Conservation (phyloP, 108 stramenopile genomes). For the Ochromonas danica region DNA sequence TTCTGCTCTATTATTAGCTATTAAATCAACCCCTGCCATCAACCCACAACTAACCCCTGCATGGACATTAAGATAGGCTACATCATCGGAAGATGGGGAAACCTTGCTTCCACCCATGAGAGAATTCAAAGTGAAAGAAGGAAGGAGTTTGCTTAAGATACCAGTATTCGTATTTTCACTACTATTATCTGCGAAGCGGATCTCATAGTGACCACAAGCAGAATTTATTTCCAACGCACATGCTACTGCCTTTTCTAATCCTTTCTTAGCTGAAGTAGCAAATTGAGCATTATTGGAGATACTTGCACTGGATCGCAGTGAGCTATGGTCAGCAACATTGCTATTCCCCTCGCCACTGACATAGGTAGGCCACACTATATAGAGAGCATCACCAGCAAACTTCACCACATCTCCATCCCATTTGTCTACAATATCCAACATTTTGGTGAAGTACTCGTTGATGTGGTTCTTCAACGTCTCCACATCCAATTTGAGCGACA, state of each 20-base stretch:
- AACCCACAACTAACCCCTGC: slow-evolving; percentile 13
- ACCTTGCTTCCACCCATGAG: slow-evolving; percentile 13
- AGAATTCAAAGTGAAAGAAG: slow-evolving; percentile 17
- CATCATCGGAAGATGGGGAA: slow-evolving; percentile 14
- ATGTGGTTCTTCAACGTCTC: slow-evolving; percentile 58
- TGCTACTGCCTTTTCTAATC: neutral
- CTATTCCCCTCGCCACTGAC: slow-evolving; percentile 33
- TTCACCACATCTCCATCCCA: slow-evolving; percentile 59
- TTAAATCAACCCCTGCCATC: slow-evolving; percentile 15
- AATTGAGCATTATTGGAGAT: neutral
- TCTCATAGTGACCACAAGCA: neutral
- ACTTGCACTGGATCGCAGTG: too few relatives aligned
- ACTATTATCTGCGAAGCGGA: too few relatives aligned
- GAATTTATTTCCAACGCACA: neutral
- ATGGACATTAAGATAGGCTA: slow-evolving; percentile 16
- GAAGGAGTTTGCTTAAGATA: slow-evolving; percentile 16
- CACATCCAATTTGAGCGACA: slow-evolving; percentile 64
- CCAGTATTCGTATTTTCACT: slow-evolving; percentile 16
- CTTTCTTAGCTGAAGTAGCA: neutral
- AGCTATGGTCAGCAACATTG: slow-evolving; percentile 40
- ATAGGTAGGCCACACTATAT: too few relatives aligned
- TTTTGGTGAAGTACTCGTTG: slow-evolving; percentile 52
- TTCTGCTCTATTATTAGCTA: slow-evolving; percentile 17
- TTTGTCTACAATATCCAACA: slow-evolving; percentile 46
- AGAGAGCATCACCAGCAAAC: slow-evolving; percentile 61